phyloP scores from a whole-genome alignment of 805 yeast genomes.

The Yarrowia hollandica region DNA sequence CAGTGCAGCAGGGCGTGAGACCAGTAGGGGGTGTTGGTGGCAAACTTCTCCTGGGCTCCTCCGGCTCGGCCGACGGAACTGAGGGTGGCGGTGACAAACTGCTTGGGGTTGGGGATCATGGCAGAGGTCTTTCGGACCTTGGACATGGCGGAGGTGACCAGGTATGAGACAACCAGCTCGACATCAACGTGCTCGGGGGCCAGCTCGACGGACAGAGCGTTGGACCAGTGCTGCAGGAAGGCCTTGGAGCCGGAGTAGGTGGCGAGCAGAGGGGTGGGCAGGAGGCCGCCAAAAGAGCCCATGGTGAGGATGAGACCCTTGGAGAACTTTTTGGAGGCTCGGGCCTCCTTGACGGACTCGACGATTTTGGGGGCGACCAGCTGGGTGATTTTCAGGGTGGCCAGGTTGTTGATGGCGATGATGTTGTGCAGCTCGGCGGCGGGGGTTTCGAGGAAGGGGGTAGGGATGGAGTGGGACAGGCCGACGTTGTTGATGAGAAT shows the following conservation, averaged over 20 bases:
- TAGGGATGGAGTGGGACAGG: constrained; percentile 91
- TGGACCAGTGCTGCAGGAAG: constrained; percentile 90
- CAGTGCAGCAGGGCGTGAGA: constrained; percentile 91
- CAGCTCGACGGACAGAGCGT: constrained; percentile 85
- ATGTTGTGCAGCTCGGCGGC: constrained; percentile 74
- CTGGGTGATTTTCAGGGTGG: constrained; percentile 82
- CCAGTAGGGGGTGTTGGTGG: constrained; percentile 89
- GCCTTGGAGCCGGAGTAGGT: constrained; percentile 96
- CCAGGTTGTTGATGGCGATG: constrained; percentile 79
- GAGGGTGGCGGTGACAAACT: constrained; percentile 74
- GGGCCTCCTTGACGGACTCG: constrained; percentile 49
- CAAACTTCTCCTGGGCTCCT: constrained; percentile 91
- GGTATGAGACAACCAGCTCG: constrained; percentile 78
- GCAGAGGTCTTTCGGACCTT: constrained; percentile 77
- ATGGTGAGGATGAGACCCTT: constrained; percentile 79
- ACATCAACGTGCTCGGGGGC: constrained; percentile 72
- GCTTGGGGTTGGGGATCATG: constrained; percentile 77
- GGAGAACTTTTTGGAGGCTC: constrained; percentile 33
- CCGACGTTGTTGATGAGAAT: constrained; percentile 92
- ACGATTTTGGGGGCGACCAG: constrained; percentile 70
- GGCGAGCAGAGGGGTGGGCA: constrained; percentile 90
- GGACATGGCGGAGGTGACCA: constrained; percentile 95
- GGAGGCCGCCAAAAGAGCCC: constrained; percentile 96
- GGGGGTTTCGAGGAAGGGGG: constrained; percentile 80
- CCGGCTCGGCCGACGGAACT: constrained; percentile 71